A percentile compares a stretch with the other conserved stretches of the same genome.
These are phyloP conservation scores for Melaleuca quinquenervia DNA, from an alignment of 345 rosid genomes.

Conservation along the genomic window DNA sequence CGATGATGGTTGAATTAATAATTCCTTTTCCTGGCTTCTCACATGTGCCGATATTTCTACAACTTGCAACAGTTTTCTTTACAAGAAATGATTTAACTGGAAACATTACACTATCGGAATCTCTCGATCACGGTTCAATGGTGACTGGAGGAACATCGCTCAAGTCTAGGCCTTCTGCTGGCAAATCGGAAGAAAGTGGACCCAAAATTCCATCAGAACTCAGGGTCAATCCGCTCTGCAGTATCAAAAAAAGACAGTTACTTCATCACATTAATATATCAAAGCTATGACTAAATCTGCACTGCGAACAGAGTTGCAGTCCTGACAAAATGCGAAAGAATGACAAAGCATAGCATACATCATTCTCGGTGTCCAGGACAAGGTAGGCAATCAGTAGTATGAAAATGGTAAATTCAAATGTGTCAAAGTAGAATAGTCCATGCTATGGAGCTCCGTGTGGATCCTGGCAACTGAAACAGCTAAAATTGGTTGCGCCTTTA, in stretches of 20 bases:
- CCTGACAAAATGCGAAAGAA: neutral
- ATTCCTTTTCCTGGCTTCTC: neutral
- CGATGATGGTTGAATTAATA: neutral
- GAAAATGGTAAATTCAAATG: neutral
- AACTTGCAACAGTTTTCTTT: neutral
- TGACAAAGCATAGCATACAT: neutral
- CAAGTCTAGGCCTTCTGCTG: conserved; percentile 73
- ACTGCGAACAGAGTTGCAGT: neutral
- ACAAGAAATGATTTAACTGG: neutral
- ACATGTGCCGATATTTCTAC: neutral
- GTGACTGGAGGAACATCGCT: conserved; percentile 31
- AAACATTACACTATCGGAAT: neutral
- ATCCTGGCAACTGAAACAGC: neutral
- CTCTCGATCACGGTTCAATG: conserved; percentile 1
- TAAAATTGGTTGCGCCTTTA: neutral
- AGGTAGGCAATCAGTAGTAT: neutral
- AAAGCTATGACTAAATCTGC: neutral
- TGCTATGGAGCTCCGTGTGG: neutral
- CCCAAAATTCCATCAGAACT: conserved; percentile 78
- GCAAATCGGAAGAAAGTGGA: conserved; percentile 54
- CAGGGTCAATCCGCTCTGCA: conserved; percentile 77
- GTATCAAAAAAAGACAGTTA: neutral
- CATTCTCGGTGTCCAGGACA: neutral
- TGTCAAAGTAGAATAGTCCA: neutral
- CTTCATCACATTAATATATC: neutral